These are phyloP conservation scores for Botrytis pseudocinerea DNA, from an alignment of 2,329 filamentous ascomycete genomes.

Conservation along the genomic window DNA sequence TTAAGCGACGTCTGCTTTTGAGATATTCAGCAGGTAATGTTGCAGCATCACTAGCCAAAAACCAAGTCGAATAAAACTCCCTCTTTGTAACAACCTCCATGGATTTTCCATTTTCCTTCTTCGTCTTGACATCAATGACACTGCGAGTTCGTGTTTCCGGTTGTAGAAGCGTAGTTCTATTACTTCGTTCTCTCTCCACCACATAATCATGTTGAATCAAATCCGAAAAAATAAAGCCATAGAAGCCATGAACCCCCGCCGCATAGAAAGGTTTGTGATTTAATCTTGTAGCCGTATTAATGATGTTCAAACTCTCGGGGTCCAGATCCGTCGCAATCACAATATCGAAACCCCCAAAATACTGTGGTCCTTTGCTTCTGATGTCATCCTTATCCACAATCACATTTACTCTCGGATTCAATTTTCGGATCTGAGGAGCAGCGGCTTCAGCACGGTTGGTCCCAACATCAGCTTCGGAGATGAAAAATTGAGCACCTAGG, in stretches of 20 bases:
- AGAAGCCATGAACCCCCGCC: slow-evolving; percentile 82
- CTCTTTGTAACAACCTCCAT: slow-evolving; percentile 89
- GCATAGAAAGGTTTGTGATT: slow-evolving; percentile 84
- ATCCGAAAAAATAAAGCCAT: slow-evolving; percentile 93
- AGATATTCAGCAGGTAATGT: slow-evolving; percentile 69
- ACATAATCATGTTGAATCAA: slow-evolving; percentile 88
- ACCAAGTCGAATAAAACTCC: slow-evolving; percentile 85
- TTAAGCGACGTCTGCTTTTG: slow-evolving; percentile 66
- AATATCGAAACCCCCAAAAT: slow-evolving; percentile 78
- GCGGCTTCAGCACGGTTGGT: slow-evolving; percentile 84
- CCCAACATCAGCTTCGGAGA: slow-evolving; percentile 69
- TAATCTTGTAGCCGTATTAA: slow-evolving; percentile 84
- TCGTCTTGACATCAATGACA: slow-evolving; percentile 70
- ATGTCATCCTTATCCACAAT: slow-evolving; percentile 69
- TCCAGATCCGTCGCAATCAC: slow-evolving; percentile 88
- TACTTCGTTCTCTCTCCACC: slow-evolving; percentile 80
- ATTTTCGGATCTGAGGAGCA: slow-evolving; percentile 71
- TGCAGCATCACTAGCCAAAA: slow-evolving; percentile 77
- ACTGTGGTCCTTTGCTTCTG: slow-evolving; percentile 66
- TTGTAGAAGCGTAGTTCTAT: slow-evolving; percentile 60
- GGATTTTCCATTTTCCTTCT: slow-evolving; percentile 67
- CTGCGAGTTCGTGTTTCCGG: slow-evolving; percentile 77
- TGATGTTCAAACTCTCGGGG: slow-evolving; percentile 69
- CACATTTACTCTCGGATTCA: slow-evolving; percentile 87
- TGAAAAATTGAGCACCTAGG: slow-evolving; percentile 79